Conservation (phyloP, 23 red algal genomes). For the Agarophyton chilense region DNA sequence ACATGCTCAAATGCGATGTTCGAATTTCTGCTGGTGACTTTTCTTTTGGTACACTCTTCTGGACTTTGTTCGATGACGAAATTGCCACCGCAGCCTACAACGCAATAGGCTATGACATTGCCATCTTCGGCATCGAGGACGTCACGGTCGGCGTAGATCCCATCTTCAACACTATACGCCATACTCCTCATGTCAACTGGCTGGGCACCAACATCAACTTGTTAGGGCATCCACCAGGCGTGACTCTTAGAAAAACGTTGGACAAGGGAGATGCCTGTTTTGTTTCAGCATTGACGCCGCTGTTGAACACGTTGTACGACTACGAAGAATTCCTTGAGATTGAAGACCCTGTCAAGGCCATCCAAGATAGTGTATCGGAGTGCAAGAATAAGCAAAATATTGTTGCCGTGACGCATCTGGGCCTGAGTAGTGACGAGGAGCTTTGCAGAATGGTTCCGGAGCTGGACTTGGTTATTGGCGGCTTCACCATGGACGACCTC, state of each 20-base stretch:
- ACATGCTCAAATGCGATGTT: not conserved
- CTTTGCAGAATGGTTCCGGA: conserved; percentile 1
- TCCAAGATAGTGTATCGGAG: not conserved
- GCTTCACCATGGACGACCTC: not conserved
- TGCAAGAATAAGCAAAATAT: not conserved
- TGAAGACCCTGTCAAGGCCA: not conserved
- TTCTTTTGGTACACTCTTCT: not conserved
- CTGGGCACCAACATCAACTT: conserved; percentile 11
- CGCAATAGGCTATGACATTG: conserved; percentile 11
- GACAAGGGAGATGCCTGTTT: not conserved
- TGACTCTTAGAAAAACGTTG: not conserved
- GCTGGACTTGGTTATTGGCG: conserved; percentile 26
- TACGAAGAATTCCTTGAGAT: not conserved
- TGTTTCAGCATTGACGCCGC: not conserved
- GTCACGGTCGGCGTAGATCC: not conserved
- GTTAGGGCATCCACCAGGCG: not conserved
- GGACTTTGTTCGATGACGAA: not conserved
- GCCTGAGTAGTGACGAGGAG: not conserved
- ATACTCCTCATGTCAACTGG: conserved; percentile 17
- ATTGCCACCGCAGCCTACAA: conserved; percentile 31
- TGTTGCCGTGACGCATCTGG: conserved; percentile 16
- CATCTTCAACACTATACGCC: conserved; percentile 8
- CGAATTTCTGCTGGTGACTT: conserved; percentile 16
- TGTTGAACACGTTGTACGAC: not conserved
- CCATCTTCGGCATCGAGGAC: conserved; percentile 15